Percentiles rank a stretch among this genome's conserved stretches.
phyloP scores from a whole-genome alignment of 2,329 filamentous ascomycete genomes.

The Lasiodiplodia sp. region DNA sequence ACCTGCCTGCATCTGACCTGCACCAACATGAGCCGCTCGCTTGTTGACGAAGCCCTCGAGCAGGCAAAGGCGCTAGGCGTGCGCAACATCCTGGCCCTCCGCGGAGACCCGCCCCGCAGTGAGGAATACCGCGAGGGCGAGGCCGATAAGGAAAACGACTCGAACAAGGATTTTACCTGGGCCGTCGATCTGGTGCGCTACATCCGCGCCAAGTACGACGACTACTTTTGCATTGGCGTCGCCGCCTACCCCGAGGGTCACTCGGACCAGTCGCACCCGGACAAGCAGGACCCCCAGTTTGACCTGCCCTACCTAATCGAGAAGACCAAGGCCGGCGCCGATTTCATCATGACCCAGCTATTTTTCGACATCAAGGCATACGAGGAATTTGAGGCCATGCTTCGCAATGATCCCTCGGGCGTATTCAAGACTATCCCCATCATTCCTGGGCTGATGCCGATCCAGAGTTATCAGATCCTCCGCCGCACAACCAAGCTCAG shows the following conservation, averaged over 20 bases:
- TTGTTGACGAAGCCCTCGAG: slow-evolving; percentile 88
- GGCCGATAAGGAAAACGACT: slow-evolving; percentile 65
- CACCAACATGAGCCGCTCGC: slow-evolving; percentile 90
- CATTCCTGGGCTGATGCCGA: slow-evolving; percentile 94
- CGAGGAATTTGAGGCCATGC: slow-evolving; percentile 74
- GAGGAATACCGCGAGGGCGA: slow-evolving; percentile 79
- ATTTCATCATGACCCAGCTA: slow-evolving; percentile 98
- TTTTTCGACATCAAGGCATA: slow-evolving; percentile 93
- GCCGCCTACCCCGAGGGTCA: slow-evolving; percentile 96
- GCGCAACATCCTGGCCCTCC: slow-evolving; percentile 88
- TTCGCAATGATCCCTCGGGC: slow-evolving; percentile 83
- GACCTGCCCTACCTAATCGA: slow-evolving; percentile 90
- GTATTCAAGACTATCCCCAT: slow-evolving; percentile 87
- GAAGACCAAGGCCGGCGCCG: slow-evolving; percentile 88
- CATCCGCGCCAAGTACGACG: slow-evolving; percentile 82
- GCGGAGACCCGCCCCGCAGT: slow-evolving; percentile 88
- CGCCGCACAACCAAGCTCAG: slow-evolving; percentile 93
- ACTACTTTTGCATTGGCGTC: slow-evolving; percentile 96
- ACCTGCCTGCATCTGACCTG: slow-evolving; percentile 97
- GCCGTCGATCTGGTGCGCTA: slow-evolving; percentile 89
- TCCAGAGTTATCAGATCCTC: slow-evolving; percentile 96
- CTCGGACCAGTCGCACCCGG: slow-evolving; percentile 87
- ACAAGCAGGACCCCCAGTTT: slow-evolving; percentile 68
- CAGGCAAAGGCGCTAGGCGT: slow-evolving; percentile 91
- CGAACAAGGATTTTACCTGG: slow-evolving; percentile 83